Conservation (phyloP, 2,329 filamentous ascomycete species). For the Botrytis hyacinthi region DNA sequence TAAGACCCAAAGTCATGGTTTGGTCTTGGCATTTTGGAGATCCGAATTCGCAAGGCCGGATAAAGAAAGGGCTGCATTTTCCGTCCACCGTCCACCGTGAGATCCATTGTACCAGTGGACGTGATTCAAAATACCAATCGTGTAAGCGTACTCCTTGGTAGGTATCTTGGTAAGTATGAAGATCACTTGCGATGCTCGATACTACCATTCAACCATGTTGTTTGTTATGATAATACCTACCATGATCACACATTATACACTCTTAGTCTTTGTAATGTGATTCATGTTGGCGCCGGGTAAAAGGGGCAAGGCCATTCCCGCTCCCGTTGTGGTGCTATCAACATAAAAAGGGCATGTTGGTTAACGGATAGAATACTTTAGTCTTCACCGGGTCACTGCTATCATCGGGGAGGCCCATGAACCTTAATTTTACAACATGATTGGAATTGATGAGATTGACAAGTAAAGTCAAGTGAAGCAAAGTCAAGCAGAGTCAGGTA, state of each 20-base stretch:
- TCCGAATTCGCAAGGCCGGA: constrained; percentile 9
- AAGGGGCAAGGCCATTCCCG: not conserved
- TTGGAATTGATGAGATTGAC: not conserved
- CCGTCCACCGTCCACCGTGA: not conserved
- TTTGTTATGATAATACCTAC: not conserved
- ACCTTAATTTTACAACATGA: not conserved
- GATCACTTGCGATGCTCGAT: not conserved
- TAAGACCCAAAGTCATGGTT: not conserved
- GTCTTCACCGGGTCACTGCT: not conserved
- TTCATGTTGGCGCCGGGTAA: not conserved
- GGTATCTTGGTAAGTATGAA: not conserved
- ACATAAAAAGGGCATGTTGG: not conserved
- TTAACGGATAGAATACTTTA: not conserved
- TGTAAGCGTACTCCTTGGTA: not conserved
- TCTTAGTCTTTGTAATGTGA: not conserved
- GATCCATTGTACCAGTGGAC: not conserved
- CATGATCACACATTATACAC: too few relatives aligned
- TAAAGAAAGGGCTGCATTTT: not conserved
- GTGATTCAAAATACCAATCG: not conserved
- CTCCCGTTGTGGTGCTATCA: not conserved
- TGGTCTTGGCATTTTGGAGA: not conserved
- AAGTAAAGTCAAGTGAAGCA: not conserved
- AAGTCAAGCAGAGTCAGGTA: not conserved
- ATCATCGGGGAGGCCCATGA: not conserved
- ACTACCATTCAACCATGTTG: not conserved